Base-by-base conservation (phyloP, 176 grass and related monocot species). In the Carex parvula region DNA sequence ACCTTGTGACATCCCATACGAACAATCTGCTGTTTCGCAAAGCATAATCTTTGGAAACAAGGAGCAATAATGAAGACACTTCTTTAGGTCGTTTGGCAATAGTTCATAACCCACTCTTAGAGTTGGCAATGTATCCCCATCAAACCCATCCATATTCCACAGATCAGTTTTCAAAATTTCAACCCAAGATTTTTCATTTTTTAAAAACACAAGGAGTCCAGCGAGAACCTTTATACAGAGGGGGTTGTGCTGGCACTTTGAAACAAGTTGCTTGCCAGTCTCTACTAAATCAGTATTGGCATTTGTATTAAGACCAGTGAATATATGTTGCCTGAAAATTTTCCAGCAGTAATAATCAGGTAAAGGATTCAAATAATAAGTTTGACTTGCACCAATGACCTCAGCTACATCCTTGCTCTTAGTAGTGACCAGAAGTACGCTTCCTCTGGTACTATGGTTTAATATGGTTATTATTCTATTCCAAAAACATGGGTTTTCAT, bases 41-140 rank as follows among this genome's bases (percentile, higher is more conserved):
- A 86, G 84, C 18, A 59, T 72, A 87, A 30, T 85, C 70, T 72
- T 90, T 42, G 84, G 84, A 80, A 87, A 90, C 22, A 90, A 21
- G 20, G 81, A 87, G 53, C 83, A 86, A 41, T 85, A 80, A 57
- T 20, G 55, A 91, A 83, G 46, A 0, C 46, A 64, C 86, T 88
- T 24, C 41, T 86, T 91, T 22, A 91, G 29, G 60, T 83, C 2
- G 22, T 26, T 17, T 2, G 86, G 89, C 54, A 85, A 70, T 11
- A 57, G 6, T 21, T 69, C 14, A 63, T 29, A 85, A 17, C 29
- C 76, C 52, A 85, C 17, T 35, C 46, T 58, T 41, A 79, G 26
- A 62, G 21, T 32, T 13, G 44, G 88, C 22, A 66, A 15, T 2
- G 15, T 33, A 35, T 66, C 10, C 11, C 29, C 64, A 15, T 13